Evolutionary conservation across 176 grass and related monocot genomes (phyloP).

Genomic region (Puya raimondii): DNA sequence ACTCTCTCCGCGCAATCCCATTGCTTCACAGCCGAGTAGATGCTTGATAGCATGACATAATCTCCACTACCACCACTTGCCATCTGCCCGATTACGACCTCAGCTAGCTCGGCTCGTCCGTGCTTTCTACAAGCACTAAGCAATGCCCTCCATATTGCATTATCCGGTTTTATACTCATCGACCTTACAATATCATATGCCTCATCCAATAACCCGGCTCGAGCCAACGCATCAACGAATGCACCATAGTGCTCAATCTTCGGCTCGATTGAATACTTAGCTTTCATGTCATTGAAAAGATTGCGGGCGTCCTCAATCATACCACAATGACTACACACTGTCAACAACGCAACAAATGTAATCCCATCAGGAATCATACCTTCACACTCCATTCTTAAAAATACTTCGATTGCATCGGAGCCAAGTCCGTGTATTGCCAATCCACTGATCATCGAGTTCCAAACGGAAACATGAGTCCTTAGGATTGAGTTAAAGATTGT

Average conservation of each 20-base stretch:
- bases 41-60: constrained; percentile 63
- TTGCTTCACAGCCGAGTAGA: constrained; percentile 49
- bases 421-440: constrained; percentile 57
- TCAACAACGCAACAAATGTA: constrained; percentile 53
- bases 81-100: constrained; percentile 32
- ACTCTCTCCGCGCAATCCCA: constrained; percentile 50
- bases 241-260: constrained; percentile 56
- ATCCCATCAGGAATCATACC: constrained; percentile 44
- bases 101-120: constrained; percentile 31
- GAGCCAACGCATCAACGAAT: constrained; percentile 46
- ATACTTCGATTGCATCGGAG: constrained; percentile 30
- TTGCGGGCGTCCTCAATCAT: constrained; percentile 46
- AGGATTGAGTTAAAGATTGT: constrained; percentile 33
- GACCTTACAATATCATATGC: constrained; percentile 50
- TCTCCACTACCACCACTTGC: constrained; percentile 35
- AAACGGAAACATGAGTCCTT: constrained; percentile 36
- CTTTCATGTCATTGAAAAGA: constrained; percentile 37
- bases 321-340: constrained; percentile 63
- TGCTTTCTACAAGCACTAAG: constrained; percentile 47
- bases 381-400: constrained; percentile 39
- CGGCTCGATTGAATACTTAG: constrained; percentile 39
- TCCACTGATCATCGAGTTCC: constrained; percentile 59
- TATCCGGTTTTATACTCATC: constrained; percentile 46
- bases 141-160: constrained; percentile 61
- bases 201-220: constrained; percentile 51